Evolutionary conservation across 2,329 filamentous ascomycete genomes (phyloP).

Genomic region (Pseudocercospora eumusae): DNA sequence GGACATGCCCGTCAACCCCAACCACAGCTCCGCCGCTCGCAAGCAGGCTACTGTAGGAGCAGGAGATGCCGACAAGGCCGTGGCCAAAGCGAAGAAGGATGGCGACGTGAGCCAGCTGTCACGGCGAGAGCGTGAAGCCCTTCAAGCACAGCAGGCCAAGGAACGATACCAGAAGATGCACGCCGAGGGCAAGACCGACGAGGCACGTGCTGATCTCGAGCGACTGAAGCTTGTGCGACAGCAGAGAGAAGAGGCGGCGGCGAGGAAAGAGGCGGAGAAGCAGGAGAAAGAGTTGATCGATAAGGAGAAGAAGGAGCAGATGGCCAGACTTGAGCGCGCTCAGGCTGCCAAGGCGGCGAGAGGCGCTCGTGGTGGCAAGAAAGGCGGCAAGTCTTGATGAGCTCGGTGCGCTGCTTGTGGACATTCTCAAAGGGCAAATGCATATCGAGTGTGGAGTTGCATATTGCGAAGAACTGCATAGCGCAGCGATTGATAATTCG

Average conservation of each 20-base stretch:
- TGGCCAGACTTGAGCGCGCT: constrained; percentile 52
- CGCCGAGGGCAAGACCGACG: constrained; percentile 92
- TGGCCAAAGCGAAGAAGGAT: constrained; percentile 60
- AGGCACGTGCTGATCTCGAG: constrained; percentile 86
- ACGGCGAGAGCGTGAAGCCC: constrained; percentile 71
- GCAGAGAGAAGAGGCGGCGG: constrained; percentile 80
- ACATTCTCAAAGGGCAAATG: neutral
- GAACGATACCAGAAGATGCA: constrained; percentile 91
- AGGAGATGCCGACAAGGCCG: constrained; percentile 49
- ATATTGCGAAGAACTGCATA: constrained; percentile 17
- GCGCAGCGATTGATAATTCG: constrained; percentile 5
- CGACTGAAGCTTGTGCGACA: constrained; percentile 79
- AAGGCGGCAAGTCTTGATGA: constrained; percentile 45
- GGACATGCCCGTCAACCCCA: constrained; percentile 83
- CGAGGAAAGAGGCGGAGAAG: constrained; percentile 70
- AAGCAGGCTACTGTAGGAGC: constrained; percentile 68
- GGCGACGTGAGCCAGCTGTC: constrained; percentile 59
- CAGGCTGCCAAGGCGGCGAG: constrained; percentile 43
- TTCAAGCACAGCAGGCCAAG: constrained; percentile 84
- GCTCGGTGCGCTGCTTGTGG: neutral
- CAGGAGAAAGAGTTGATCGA: constrained; percentile 56
- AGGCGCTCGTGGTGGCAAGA: constrained; percentile 46
- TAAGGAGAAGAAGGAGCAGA: constrained; percentile 56
- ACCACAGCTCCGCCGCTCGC: constrained; percentile 69
- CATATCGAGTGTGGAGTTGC: constrained; percentile 10